A percentile compares a stretch with the other conserved stretches of the same genome.
Evolutionary conservation across 2,329 filamentous ascomycete species (phyloP).

Genomic region (Pleurostoma richardsiae): DNA sequence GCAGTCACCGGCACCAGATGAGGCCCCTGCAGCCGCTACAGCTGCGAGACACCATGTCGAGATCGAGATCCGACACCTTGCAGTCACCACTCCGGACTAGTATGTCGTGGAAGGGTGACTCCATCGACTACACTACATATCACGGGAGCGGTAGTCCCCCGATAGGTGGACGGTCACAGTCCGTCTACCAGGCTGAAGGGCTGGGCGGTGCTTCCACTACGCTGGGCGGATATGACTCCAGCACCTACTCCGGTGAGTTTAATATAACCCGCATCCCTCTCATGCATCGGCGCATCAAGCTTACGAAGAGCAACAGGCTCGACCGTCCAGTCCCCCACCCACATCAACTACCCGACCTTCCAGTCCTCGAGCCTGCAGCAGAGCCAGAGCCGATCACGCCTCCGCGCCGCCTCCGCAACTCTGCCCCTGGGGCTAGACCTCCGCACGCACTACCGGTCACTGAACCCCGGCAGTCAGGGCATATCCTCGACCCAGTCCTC

Average conservation of each 20-base stretch:
- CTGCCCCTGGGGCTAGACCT: conserved; percentile 40
- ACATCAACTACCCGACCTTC: conserved; percentile 43
- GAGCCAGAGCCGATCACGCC: conserved; percentile 37
- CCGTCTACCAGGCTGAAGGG: conserved; percentile 45
- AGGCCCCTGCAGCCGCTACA: conserved; percentile 54
- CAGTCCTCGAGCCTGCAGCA: conserved; percentile 34
- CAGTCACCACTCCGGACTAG: conserved; percentile 55
- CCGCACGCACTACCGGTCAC: conserved; percentile 36
- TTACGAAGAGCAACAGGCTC: conserved; percentile 25
- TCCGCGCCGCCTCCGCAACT: conserved; percentile 43
- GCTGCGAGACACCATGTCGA: conserved; percentile 50
- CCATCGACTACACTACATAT: conserved; percentile 52
- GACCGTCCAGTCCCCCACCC: conserved; percentile 42
- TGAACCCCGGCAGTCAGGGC: conserved; percentile 18
- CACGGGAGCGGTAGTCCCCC: conserved; percentile 40
- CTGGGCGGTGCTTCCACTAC: conserved; percentile 34
- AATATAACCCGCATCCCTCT: too few relatives aligned
- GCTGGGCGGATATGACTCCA: conserved; percentile 43
- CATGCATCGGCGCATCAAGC: not conserved
- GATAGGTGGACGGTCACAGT: conserved; percentile 39
- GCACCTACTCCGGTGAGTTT: conserved; percentile 45
- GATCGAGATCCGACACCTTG: conserved; percentile 51
- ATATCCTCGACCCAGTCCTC: conserved; percentile 18
- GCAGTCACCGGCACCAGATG: conserved; percentile 37
- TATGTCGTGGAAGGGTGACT: conserved; percentile 59